Conservation (phyloP, 345 rosid genomes). For the Mallotus nudiflorus region DNA sequence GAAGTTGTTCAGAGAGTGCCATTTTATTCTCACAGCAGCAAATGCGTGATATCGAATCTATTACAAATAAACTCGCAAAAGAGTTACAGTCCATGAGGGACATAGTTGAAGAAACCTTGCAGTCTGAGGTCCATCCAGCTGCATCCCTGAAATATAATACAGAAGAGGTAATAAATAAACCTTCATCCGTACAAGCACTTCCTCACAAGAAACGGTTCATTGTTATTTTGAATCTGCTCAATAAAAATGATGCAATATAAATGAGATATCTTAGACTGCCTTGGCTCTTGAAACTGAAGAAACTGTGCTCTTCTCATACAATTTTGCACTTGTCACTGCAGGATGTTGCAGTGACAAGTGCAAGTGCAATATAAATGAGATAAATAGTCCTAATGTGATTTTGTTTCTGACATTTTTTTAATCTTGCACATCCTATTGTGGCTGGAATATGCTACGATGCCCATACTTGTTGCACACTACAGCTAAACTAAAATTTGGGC, state of each 20-base stretch:
- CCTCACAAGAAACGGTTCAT: neutral
- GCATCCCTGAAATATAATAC: conserved; percentile 33
- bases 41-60: conserved; percentile 58
- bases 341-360: too few species aligned
- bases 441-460: neutral
- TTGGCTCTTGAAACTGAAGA: neutral
- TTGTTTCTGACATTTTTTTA: neutral
- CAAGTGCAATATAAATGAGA: too few species aligned
- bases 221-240: neutral
- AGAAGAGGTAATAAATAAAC: conserved; percentile 49
- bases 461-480: neutral
- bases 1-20: conserved; percentile 63
- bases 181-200: neutral
- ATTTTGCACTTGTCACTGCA: neutral
- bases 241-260: neutral
- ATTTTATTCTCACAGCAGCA: conserved; percentile 74
- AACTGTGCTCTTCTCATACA: neutral
- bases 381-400: neutral
- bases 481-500: neutral
- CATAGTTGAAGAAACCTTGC: conserved; percentile 48
- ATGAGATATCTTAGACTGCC: neutral
- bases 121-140: conserved; percentile 34
- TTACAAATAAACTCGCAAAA: conserved; percentile 58
- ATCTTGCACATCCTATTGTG: neutral
- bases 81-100: conserved; percentile 69